Evolutionary conservation across 352 stramenopile genomes (phyloP).

Genomic region (Thraustochytrium sp.): DNA sequence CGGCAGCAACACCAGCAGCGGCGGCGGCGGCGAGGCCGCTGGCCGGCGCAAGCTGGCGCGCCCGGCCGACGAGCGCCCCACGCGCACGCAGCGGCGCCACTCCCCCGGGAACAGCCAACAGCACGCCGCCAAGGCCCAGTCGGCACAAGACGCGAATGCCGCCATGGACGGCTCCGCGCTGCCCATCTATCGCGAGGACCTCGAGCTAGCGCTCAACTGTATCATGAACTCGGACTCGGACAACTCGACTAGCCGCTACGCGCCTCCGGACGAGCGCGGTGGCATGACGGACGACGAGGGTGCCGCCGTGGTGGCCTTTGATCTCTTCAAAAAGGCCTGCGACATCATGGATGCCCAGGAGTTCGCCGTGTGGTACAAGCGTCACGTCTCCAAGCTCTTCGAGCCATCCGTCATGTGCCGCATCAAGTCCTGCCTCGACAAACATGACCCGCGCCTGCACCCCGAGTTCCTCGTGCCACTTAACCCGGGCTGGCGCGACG

Average conservation of each 20-base stretch:
- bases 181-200: conserved; percentile 12
- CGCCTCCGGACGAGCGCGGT: not conserved
- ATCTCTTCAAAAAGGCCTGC: conserved; percentile 42
- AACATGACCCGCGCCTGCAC: conserved; percentile 5
- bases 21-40: too few relatives aligned
- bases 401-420: not conserved
- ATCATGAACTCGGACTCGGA: conserved; percentile 11
- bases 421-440: conserved; percentile 22
- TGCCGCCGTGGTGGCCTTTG: conserved; percentile 14
- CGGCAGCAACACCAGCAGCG: too few relatives aligned
- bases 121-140: too few relatives aligned
- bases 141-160: too few relatives aligned
- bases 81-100: too few relatives aligned
- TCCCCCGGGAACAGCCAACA: too few relatives aligned
- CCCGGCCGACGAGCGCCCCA: too few relatives aligned
- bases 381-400: conserved; percentile 26
- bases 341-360: conserved; percentile 31
- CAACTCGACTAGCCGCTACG: too few relatives aligned
- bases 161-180: too few relatives aligned
- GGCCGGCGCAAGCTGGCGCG: too few relatives aligned
- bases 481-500: not conserved
- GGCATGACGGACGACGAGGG: not conserved
- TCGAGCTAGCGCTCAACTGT: conserved; percentile 23
- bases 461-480: conserved; percentile 16
- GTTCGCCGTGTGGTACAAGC: conserved; percentile 27